A percentile compares a stretch with the other conserved stretches of the same genome.
Conservation (phyloP, 345 rosid genomes). For the Iberis pinnata region DNA sequence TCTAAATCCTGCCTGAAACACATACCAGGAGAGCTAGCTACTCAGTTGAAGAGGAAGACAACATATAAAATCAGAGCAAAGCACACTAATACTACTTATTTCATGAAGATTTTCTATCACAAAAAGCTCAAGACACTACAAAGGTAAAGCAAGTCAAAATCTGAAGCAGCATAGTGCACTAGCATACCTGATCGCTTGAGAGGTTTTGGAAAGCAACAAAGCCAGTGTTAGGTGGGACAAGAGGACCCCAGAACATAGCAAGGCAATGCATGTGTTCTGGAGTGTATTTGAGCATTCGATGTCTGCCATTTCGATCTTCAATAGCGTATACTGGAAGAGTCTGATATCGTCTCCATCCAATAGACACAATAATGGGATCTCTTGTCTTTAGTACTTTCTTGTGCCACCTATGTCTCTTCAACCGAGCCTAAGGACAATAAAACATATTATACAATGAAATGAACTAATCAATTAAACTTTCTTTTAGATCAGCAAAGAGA, state of each 20-base stretch:
- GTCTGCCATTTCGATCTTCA: slow-evolving; percentile 81
- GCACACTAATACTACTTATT: neutral
- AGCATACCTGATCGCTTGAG: slow-evolving; percentile 65
- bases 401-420: slow-evolving; percentile 93
- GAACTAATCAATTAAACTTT: slow-evolving; percentile 3
- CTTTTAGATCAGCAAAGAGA: slow-evolving; percentile 2
- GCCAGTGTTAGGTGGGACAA: slow-evolving; percentile 89
- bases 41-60: slow-evolving; percentile 17
- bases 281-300: slow-evolving; percentile 92
- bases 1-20: slow-evolving; percentile 63
- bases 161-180: slow-evolving; percentile 12
- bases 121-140: slow-evolving; percentile 10
- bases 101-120: slow-evolving; percentile 12
- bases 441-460: slow-evolving; percentile 1
- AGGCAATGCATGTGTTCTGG: slow-evolving; percentile 96
- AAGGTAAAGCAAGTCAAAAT: neutral
- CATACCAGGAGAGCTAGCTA: slow-evolving; percentile 26
- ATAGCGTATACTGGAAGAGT: slow-evolving; percentile 77
- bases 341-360: slow-evolving; percentile 96
- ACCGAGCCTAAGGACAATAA: slow-evolving; percentile 46
- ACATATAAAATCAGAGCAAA: neutral
- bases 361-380: slow-evolving; percentile 82
- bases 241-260: slow-evolving; percentile 96
- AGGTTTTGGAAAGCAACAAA: slow-evolving; percentile 77
- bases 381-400: slow-evolving; percentile 76